These are phyloP conservation scores for Populus deltoides DNA, from an alignment of 345 rosid species.

Conservation along the genomic window DNA sequence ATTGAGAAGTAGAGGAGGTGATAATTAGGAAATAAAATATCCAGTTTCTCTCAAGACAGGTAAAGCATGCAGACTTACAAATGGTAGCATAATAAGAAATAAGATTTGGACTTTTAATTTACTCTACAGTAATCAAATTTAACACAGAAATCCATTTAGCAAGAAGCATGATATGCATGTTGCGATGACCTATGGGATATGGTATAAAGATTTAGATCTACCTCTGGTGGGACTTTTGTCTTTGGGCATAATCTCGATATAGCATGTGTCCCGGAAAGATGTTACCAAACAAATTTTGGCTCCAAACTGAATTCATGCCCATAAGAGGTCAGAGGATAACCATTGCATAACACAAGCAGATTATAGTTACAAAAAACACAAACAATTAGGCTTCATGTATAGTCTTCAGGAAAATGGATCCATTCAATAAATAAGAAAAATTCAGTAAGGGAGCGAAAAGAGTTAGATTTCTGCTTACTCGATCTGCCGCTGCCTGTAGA, in stretches of 20 bases:
- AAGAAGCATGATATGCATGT: neutral
- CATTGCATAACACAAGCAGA: constrained; percentile 4
- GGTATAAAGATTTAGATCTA: constrained; percentile 17
- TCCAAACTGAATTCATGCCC: constrained; percentile 58
- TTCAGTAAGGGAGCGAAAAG: neutral
- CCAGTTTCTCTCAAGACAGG: neutral
- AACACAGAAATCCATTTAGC: neutral
- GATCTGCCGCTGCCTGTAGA: constrained; percentile 95
- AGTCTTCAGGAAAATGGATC: neutral
- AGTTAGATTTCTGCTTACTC: constrained; percentile 50
- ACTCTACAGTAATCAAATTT: neutral
- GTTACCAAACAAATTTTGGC: constrained; percentile 81
- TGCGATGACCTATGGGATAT: neutral
- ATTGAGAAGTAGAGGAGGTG: neutral
- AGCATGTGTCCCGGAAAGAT: constrained; percentile 82
- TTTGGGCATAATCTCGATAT: constrained; percentile 80
- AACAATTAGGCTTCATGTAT: neutral
- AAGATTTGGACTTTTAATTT: too few relatives aligned
- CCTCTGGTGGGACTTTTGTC: constrained; percentile 64
- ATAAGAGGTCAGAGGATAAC: constrained; percentile 24
- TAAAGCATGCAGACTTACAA: neutral
- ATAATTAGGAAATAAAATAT: neutral
- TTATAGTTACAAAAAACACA: neutral
- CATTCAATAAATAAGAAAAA: neutral
- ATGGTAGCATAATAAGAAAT: neutral